Base-by-base conservation (phyloP, 495 filamentous ascomycete species). In the Ramalina intermedia region DNA sequence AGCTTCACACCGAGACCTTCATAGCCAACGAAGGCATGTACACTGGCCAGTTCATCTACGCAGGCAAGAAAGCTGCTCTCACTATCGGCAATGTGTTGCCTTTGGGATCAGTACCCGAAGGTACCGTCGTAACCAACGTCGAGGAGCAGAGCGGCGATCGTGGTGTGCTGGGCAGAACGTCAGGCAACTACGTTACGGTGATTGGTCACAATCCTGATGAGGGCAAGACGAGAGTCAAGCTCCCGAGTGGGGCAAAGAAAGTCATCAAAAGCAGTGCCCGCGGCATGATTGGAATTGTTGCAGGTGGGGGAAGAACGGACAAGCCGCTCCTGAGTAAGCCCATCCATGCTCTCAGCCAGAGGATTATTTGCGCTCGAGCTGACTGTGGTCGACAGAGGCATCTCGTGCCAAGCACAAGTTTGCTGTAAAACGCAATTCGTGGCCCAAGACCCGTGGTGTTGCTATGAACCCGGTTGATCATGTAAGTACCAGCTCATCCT, bases 1-100 rank as follows among this genome's bases (percentile, higher is more conserved):
- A 85, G 76, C 78, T 85, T 69, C 70, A 81, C 68, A 87, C 80
- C 68, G 89, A 87, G 82, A 93, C 91, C 55, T 95, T 98, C 80
- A 96, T 99, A 66, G 91, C 93, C 69, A 96, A 96, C 73, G 91
- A 99, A 79, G 91, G 91, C 74, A 95, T 96, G 90, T 99, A 99
- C 86, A 95, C 91, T 55, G 91, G 91, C 59, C 89, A 95, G 74
- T 99, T 99, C 78, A 88, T 99, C 83, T 99, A 96, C 72, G 89
- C 90, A 69, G 91, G 91, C 67, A 99, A 99, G 84, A 87, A 94
- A 72, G 93, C 91, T 58, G 74, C 79, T 51, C 78, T 99, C 56
- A 96, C 81, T 63, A 80, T 99, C 65, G 91, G 91, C 66, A 99
- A 99, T 75, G 72, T 99, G 65, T 85, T 99, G 42, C 91, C 91